These are phyloP conservation scores for Populus euphratica DNA, from an alignment of 345 rosid species.

Conservation along the genomic window DNA sequence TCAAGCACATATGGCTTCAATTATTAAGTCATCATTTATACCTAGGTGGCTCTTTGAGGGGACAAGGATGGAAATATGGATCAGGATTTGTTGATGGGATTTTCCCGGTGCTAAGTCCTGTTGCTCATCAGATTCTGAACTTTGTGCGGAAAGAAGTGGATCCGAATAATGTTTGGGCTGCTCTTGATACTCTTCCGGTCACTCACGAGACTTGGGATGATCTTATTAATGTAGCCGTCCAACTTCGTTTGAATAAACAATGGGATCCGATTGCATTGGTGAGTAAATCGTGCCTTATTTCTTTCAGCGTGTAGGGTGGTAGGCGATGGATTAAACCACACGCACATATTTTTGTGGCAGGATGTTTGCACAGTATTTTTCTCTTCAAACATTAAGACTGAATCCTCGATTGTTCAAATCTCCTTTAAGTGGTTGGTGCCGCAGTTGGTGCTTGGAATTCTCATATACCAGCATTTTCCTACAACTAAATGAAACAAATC, in stretches of 20 bases:
- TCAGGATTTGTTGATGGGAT: conserved; percentile 94
- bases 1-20: background rate
- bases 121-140: conserved; percentile 61
- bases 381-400: too few species aligned
- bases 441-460: too few species aligned
- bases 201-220: conserved; percentile 85
- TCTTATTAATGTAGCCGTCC: conserved; percentile 72
- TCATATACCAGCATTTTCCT: too few species aligned
- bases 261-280: conserved; percentile 77
- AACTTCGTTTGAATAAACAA: conserved; percentile 68
- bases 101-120: conserved; percentile 80
- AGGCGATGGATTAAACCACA: background rate
- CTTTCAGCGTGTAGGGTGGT: too few species aligned
- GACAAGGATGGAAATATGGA: conserved; percentile 92
- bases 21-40: background rate
- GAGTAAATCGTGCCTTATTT: conserved; percentile 9
- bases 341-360: background rate
- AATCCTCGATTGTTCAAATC: too few species aligned
- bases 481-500: background rate
- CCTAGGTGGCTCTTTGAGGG: conserved; percentile 82
- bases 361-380: too few species aligned
- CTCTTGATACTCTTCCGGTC: conserved; percentile 60
- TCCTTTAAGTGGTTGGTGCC: too few species aligned
- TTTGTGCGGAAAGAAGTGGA: conserved; percentile 53
- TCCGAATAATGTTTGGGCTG: conserved; percentile 38